Percentiles rank a stretch among this genome's conserved stretches.
phyloP scores from a whole-genome alignment of 2,329 filamentous ascomycete species.

The Xylaria sp. region DNA sequence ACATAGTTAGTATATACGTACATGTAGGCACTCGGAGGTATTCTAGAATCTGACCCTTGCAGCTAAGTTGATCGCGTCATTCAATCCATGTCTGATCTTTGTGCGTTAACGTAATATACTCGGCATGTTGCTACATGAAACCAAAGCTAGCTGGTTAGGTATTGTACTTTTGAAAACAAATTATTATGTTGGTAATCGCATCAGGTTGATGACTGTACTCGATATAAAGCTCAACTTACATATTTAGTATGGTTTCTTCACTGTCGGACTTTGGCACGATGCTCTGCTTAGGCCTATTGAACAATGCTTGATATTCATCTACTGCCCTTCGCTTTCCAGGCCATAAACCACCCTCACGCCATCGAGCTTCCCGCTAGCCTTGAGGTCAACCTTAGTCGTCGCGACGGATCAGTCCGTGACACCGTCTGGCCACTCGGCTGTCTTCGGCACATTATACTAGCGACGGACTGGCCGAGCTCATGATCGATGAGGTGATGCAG shows the following conservation, averaged over 20 bases:
- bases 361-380: conserved; percentile 56
- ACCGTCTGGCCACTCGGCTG: conserved; percentile 58
- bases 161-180: background rate
- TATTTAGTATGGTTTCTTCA: conserved; percentile 49
- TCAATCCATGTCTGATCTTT: conserved; percentile 7
- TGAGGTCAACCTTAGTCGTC: conserved; percentile 58
- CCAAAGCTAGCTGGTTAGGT: background rate
- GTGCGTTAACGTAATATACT: too few species aligned
- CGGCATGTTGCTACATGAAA: conserved; percentile 54
- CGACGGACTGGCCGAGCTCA: conserved; percentile 57
- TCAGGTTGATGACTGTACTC: background rate
- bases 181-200: background rate
- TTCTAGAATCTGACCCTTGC: conserved; percentile 16
- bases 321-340: conserved; percentile 56
- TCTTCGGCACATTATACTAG: conserved; percentile 57
- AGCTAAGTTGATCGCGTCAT: conserved; percentile 24
- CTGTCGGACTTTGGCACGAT: conserved; percentile 54
- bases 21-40: background rate
- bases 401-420: conserved; percentile 54
- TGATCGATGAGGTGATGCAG: conserved; percentile 60
- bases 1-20: background rate
- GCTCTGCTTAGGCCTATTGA: conserved; percentile 53
- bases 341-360: conserved; percentile 56
- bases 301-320: conserved; percentile 51
- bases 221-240: background rate